These are phyloP conservation scores for Maudiozyma humilis DNA, from an alignment of 1,139 yeast genomes.

Conservation along the genomic window DNA sequence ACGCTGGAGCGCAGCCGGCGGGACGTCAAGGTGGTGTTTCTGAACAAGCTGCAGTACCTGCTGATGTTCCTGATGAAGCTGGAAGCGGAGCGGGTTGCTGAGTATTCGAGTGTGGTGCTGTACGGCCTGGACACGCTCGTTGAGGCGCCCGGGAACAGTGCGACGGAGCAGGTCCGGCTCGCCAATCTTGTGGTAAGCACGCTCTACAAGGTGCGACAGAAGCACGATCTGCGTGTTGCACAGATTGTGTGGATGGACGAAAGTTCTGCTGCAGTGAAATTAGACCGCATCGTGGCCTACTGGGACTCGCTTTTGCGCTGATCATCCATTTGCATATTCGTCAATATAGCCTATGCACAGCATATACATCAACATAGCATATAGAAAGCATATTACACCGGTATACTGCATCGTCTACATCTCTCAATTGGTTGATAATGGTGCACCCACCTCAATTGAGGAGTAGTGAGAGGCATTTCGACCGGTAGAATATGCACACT, in stretches of 20 bases:
- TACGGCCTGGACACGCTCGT: conserved; percentile 26
- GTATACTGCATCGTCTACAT: too few relatives aligned
- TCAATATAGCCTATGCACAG: too few relatives aligned
- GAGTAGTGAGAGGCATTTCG: too few relatives aligned
- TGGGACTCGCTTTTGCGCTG: conserved; percentile 18
- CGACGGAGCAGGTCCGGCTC: conserved; percentile 13
- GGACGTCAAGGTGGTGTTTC: conserved; percentile 23
- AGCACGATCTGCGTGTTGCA: conserved; percentile 11
- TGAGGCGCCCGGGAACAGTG: neutral
- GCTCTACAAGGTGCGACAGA: conserved; percentile 18
- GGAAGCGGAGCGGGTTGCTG: conserved; percentile 19
- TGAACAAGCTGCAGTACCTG: conserved; percentile 26
- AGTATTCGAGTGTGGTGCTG: conserved; percentile 19
- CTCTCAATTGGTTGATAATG: too few relatives aligned
- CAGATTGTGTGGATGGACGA: conserved; percentile 1
- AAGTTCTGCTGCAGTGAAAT: neutral
- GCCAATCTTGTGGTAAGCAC: conserved; percentile 21
- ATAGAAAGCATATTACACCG: neutral
- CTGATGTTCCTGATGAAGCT: conserved; percentile 30
- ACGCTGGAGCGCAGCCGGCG: conserved; percentile 15
- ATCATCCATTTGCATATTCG: too few relatives aligned
- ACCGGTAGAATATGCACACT: too few relatives aligned
- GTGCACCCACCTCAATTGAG: too few relatives aligned
- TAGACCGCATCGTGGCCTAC: conserved; percentile 16
- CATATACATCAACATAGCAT: neutral